These are phyloP conservation scores for Paecilomyces dactylethromorphus DNA, from an alignment of 2,329 filamentous ascomycete species.

Conservation along the genomic window DNA sequence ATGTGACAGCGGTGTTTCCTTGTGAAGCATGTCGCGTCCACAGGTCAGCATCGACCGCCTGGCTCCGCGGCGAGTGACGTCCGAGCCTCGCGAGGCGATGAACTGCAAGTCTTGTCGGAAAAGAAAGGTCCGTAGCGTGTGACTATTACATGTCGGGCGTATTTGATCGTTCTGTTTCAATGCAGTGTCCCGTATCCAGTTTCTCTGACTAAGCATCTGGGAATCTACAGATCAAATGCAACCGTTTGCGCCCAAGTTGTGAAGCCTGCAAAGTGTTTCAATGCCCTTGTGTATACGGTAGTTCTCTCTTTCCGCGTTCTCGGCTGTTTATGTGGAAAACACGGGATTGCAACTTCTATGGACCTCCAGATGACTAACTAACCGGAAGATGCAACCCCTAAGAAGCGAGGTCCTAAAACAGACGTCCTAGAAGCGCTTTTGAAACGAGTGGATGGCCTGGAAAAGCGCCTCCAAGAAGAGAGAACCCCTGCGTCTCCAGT, in stretches of 20 bases:
- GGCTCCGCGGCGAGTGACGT: conserved; percentile 62
- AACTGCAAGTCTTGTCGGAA: conserved; percentile 94
- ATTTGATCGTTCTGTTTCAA: background rate
- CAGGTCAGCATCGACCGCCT: conserved; percentile 77
- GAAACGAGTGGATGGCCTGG: conserved; percentile 78
- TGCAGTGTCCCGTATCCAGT: background rate
- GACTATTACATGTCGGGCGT: background rate
- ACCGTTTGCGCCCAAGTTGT: conserved; percentile 73
- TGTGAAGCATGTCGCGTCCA: conserved; percentile 56
- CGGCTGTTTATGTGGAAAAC: conserved; percentile 4
- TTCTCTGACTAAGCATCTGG: conserved; percentile 6
- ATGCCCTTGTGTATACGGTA: conserved; percentile 83
- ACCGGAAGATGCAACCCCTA: conserved; percentile 69
- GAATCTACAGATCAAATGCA: conserved; percentile 74
- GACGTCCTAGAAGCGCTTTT: conserved; percentile 79
- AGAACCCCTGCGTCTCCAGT: conserved; percentile 41
- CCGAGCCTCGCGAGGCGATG: conserved; percentile 82
- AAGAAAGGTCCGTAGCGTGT: conserved; percentile 60
- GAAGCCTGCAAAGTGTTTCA: conserved; percentile 88
- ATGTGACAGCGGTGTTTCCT: background rate
- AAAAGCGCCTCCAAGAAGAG: conserved; percentile 69
- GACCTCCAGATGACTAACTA: conserved; percentile 3
- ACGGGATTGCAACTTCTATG: background rate
- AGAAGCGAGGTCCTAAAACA: conserved; percentile 84
- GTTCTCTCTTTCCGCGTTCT: conserved; percentile 1